Percentiles rank a stretch among this genome's conserved stretches.
phyloP scores from a whole-genome alignment of 345 rosid species.

The Populus tremula region DNA sequence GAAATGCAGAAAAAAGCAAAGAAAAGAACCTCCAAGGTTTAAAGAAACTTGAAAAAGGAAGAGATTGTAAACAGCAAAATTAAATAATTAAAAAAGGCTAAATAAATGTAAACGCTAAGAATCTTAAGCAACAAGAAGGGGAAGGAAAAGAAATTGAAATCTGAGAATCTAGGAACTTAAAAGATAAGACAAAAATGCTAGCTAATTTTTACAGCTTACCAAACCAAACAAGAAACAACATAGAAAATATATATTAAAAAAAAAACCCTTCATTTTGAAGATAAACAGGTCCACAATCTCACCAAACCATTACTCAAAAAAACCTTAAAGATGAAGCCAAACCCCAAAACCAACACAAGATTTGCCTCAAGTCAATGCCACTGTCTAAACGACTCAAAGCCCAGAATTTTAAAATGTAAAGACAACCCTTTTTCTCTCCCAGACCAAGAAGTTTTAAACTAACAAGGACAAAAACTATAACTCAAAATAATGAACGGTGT shows the following conservation, averaged over 20 bases:
- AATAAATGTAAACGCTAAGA: slow-evolving; percentile 13
- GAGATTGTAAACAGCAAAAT: not conserved
- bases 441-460: not conserved
- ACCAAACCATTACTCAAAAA: slow-evolving; percentile 45
- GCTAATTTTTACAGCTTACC: slow-evolving; percentile 49
- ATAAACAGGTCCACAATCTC: slow-evolving; percentile 44
- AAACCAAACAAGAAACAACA: slow-evolving; percentile 37
- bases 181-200: slow-evolving; percentile 42
- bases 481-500: slow-evolving; percentile 25
- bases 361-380: slow-evolving; percentile 29
- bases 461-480: not conserved
- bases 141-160: slow-evolving; percentile 20
- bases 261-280: slow-evolving; percentile 47
- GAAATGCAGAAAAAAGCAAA: not conserved
- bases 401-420: slow-evolving; percentile 1
- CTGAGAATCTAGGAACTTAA: slow-evolving; percentile 21
- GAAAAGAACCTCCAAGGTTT: slow-evolving; percentile 10
- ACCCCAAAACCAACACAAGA: slow-evolving; percentile 6
- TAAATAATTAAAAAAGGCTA: not conserved
- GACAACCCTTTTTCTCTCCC: not conserved
- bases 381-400: slow-evolving; percentile 8
- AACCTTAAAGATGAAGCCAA: slow-evolving; percentile 35
- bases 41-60: not conserved
- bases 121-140: slow-evolving; percentile 9
- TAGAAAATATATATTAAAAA: not conserved